Percentiles rank a stretch among this genome's conserved stretches.
These are phyloP conservation scores for Phaffomyces opuntiae DNA, from an alignment of 805 yeast genomes.

Conservation along the genomic window DNA sequence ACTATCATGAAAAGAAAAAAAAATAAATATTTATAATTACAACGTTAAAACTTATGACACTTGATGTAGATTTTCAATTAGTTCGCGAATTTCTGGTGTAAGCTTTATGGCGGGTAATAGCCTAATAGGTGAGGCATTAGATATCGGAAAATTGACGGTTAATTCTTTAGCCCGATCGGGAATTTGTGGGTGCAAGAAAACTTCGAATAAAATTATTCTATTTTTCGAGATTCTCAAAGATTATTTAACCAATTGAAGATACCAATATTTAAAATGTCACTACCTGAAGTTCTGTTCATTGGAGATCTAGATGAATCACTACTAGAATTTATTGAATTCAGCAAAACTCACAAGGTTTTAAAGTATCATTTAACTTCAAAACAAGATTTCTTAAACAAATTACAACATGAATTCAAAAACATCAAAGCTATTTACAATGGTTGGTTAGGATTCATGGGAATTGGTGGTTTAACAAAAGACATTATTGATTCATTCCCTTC, in stretches of 20 bases:
- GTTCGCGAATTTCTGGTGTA: neutral
- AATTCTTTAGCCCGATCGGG: too few relatives aligned
- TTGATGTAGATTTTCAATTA: neutral
- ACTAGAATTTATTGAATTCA: slow-evolving; percentile 30
- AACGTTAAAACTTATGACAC: neutral
- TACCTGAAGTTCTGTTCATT: slow-evolving; percentile 28
- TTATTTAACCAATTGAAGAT: too few relatives aligned
- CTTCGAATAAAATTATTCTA: too few relatives aligned
- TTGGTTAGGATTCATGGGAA: slow-evolving; percentile 45
- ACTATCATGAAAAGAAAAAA: neutral
- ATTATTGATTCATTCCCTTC: slow-evolving; percentile 39
- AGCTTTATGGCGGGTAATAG: too few relatives aligned
- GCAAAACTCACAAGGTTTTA: slow-evolving; percentile 28
- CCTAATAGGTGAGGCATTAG: too few relatives aligned
- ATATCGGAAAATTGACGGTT: too few relatives aligned
- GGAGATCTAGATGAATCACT: slow-evolving; percentile 35
- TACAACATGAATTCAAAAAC: slow-evolving; percentile 28
- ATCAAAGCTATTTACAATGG: slow-evolving; percentile 52
- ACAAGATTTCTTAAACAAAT: slow-evolving; percentile 33
- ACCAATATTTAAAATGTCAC: neutral
- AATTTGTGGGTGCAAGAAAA: too few relatives aligned
- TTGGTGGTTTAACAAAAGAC: slow-evolving; percentile 44
- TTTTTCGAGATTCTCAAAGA: too few relatives aligned
- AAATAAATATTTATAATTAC: neutral
- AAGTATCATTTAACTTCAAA: slow-evolving; percentile 29